These are phyloP conservation scores for Triticum dicoccoides DNA, from an alignment of 176 grass and related monocot species.

Conservation along the genomic window DNA sequence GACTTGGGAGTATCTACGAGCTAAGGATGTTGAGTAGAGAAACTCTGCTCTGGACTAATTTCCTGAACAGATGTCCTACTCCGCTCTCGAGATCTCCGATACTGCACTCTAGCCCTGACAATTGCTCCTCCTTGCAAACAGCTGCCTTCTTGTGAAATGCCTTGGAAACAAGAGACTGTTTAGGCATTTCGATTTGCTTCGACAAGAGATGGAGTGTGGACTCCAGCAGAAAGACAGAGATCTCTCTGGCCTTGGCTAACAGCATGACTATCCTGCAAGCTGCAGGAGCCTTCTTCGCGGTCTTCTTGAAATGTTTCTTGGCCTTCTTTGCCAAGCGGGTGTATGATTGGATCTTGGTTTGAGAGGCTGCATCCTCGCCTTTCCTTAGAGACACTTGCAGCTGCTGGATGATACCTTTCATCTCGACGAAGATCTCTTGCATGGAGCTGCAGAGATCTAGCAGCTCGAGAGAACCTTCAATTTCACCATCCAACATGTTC, in stretches of 20 bases:
- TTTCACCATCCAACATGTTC: not conserved
- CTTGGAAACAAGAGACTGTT: not conserved
- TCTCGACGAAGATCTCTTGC: not conserved
- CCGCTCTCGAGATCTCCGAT: too few species aligned
- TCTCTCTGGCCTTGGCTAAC: too few species aligned
- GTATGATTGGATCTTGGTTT: too few species aligned
- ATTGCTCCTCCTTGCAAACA: slow-evolving; percentile 7
- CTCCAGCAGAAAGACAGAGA: too few species aligned
- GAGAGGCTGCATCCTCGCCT: not conserved
- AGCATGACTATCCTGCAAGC: too few species aligned
- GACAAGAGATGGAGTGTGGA: too few species aligned
- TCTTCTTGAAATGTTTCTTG: too few species aligned
- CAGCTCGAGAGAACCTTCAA: not conserved
- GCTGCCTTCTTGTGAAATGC: slow-evolving; percentile 3
- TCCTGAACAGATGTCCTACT: too few species aligned
- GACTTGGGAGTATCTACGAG: not conserved
- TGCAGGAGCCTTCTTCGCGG: not conserved
- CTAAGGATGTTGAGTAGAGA: too few species aligned
- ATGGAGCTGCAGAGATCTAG: not conserved
- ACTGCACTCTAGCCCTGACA: not conserved
- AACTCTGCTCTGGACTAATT: too few species aligned
- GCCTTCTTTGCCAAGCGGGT: too few species aligned
- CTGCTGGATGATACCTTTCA: not conserved
- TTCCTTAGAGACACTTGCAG: not conserved
- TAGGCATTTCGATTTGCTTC: too few species aligned